Percentiles rank a stretch among this genome's conserved stretches.
Evolutionary conservation across 768 basidiomycete species (phyloP).

Genomic region (Termitomyces sp.): DNA sequence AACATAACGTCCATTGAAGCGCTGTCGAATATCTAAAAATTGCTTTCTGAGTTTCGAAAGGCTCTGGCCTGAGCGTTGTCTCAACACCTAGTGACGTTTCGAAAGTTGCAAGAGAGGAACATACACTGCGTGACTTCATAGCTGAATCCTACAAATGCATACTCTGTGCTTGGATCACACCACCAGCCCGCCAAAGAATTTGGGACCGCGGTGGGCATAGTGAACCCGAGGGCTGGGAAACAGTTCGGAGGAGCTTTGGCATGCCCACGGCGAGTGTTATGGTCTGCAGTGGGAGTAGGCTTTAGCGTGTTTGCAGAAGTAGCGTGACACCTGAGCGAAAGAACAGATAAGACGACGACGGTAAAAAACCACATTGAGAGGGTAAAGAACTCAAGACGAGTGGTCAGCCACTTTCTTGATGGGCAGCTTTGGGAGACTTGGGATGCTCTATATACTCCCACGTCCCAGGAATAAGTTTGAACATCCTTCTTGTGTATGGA

Average conservation of each 20-base stretch:
- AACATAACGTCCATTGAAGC: conserved; percentile 64
- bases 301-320: conserved; percentile 8
- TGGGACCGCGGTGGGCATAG: conserved; percentile 51
- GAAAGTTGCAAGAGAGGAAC: neutral
- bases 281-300: conserved; percentile 9
- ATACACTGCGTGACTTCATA: conserved; percentile 68
- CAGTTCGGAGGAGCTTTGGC: conserved; percentile 14
- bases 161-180: conserved; percentile 63
- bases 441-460: conserved; percentile 6
- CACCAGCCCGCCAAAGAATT: conserved; percentile 51
- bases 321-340: neutral
- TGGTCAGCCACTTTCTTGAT: neutral
- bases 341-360: neutral
- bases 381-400: neutral
- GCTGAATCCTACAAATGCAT: conserved; percentile 75
- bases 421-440: neutral
- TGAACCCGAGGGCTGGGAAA: conserved; percentile 19
- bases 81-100: too few species aligned
- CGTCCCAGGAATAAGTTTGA: neutral
- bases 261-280: neutral
- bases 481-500: neutral
- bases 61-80: conserved; percentile 56
- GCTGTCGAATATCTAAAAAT: conserved; percentile 56
- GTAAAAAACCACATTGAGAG: conserved; percentile 5
- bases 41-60: conserved; percentile 43